Evolutionary conservation across 495 filamentous ascomycete species (phyloP), one percentile per base, ranked within the genome.

Genomic region (Evernia prunastri): DNA sequence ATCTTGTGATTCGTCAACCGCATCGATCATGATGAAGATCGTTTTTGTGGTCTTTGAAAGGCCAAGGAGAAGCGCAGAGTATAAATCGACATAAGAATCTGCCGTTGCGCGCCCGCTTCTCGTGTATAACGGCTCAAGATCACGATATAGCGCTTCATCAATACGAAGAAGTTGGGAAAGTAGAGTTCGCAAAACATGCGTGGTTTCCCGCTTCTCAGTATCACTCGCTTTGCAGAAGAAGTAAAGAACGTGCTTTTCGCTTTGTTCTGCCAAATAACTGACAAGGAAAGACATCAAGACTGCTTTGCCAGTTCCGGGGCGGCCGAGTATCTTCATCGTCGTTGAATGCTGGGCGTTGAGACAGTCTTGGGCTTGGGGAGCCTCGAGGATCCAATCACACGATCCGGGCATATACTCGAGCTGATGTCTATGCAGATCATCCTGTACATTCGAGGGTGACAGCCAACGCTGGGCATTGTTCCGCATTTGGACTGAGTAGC

Each of bases 141-240:
- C 56, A 15, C 61, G 49, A 36, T 73, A 72, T 47, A 73, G 65
- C 18, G 65, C 49, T 37, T 68, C 53, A 20, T 71, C 68, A 12
- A 56, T 39, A 36, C 60, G 60, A 11, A 72, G 27, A 15, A 69
- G 39, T 36, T 73, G 70, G 36, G 70, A 51, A 39, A 72, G 63
- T 18, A 73, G 31, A 15, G 66, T 69, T 13, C 71, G 70, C 56
- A 67, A 51, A 27, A 67, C 64, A 36, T 67, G 33, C n/a, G 69
- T 45, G 13, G 64, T 56, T 29, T 56, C 45, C 20, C 59, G 35
- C 43, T 71, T 73, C 54, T 73, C 70, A 36, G 63, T 57, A 20
- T 71, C 68, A 27, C 64, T 67, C 12, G 64, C 70, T 36, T 71
- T 70, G 63, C 69, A 73, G 57, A 73, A 73, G 58, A 73, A 73